Conservation (phyloP, 1,284 basidiomycete genomes). For the Fomitopsis palustris region DNA sequence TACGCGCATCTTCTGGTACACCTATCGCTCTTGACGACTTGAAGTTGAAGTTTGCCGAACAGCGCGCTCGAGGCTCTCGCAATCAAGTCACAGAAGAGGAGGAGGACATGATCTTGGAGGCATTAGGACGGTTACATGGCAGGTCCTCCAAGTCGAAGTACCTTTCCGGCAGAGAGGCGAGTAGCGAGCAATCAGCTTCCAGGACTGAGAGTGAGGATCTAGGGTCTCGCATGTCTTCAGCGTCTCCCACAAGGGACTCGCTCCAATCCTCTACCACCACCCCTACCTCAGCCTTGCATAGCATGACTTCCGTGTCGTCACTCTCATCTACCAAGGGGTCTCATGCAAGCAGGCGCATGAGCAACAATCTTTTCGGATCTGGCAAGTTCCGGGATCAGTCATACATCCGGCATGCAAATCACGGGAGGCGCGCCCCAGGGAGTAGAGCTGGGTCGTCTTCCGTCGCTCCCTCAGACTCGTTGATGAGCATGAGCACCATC, state of each 20-base stretch:
- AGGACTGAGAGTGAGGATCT: constrained; percentile 31
- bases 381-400: constrained; percentile 68
- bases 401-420: constrained; percentile 53
- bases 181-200: constrained; percentile 10
- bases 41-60: constrained; percentile 64
- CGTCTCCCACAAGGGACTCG: constrained; percentile 33
- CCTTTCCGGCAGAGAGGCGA: constrained; percentile 8
- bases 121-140: constrained; percentile 56
- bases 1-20: constrained; percentile 62
- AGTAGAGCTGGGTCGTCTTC: constrained; percentile 43
- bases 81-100: constrained; percentile 75
- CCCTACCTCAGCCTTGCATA: constrained; percentile 32
- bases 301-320: constrained; percentile 42
- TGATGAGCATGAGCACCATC: constrained; percentile 33
- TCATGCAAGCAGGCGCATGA: constrained; percentile 60
- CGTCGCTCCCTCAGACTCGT: constrained; percentile 47
- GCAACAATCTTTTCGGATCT: constrained; percentile 82
- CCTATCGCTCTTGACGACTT: constrained; percentile 63
- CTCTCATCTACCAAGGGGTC: constrained; percentile 26
- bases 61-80: constrained; percentile 62
- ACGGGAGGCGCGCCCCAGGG: constrained; percentile 42
- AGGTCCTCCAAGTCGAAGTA: constrained; percentile 14
- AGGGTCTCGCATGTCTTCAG: constrained; percentile 25
- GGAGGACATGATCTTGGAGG: constrained; percentile 78
- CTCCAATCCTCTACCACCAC: constrained; percentile 41